These are phyloP conservation scores for Leccinum uliginosum DNA, from an alignment of 768 basidiomycete genomes.

Conservation along the genomic window DNA sequence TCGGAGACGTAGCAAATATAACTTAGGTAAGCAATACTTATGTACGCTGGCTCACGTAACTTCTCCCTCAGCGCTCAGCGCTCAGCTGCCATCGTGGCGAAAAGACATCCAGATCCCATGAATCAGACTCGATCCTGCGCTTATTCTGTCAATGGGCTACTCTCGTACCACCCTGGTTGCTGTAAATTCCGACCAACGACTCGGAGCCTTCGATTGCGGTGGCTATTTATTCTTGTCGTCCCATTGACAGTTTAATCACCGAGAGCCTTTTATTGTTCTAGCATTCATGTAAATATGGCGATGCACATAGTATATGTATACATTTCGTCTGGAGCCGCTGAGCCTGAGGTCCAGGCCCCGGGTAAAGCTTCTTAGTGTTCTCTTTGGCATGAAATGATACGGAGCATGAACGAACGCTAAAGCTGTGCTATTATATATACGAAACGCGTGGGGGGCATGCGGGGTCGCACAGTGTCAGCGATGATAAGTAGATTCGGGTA, in stretches of 20 bases:
- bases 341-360: neutral
- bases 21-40: too few species aligned
- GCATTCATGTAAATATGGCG: conserved; percentile 1
- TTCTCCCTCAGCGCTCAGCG: too few species aligned
- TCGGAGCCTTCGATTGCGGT: too few species aligned
- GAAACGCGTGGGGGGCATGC: neutral
- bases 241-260: conserved; percentile 16
- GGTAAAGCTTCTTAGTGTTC: neutral
- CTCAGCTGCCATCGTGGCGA: too few species aligned
- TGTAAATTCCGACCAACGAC: too few species aligned
- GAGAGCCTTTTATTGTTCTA: neutral
- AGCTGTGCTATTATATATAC: neutral
- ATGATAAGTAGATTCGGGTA: neutral
- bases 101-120: too few species aligned
- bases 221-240: neutral
- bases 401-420: neutral
- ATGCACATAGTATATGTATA: neutral
- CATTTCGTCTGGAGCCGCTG: neutral
- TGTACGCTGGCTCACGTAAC: too few species aligned
- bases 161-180: too few species aligned
- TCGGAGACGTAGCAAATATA: too few species aligned
- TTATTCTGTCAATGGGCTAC: too few species aligned
- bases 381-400: neutral
- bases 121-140: too few species aligned
- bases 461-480: neutral